A percentile compares a stretch with the other conserved stretches of the same genome.
phyloP scores from a whole-genome alignment of 2,329 filamentous ascomycete species.

The Monilinia fructigena region DNA sequence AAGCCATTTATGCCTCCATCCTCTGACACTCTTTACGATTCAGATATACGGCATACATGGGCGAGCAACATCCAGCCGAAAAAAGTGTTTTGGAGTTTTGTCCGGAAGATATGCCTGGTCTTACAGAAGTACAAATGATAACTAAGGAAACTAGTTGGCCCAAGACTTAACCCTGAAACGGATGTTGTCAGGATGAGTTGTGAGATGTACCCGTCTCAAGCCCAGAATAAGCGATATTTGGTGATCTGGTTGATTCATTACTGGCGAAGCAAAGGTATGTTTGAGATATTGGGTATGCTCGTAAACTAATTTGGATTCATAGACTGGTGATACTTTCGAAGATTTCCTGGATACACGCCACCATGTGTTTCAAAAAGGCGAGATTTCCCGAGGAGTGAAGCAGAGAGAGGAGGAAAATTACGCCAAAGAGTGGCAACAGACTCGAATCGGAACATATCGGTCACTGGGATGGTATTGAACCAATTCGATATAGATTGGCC shows the following conservation, averaged over 20 bases:
- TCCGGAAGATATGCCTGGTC: constrained; percentile 65
- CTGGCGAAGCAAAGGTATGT: constrained; percentile 69
- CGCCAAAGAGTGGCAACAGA: constrained; percentile 61
- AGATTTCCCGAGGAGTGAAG: constrained; percentile 75
- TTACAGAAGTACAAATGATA: constrained; percentile 69
- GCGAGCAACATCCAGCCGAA: constrained; percentile 86
- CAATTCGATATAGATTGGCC: constrained; percentile 46
- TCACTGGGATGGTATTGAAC: constrained; percentile 53
- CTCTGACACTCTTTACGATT: constrained; percentile 72
- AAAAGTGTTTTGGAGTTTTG: constrained; percentile 92
- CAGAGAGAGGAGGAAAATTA: no score
- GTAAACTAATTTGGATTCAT: constrained; percentile 33
- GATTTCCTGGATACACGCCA: constrained; percentile 94
- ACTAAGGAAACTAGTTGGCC: constrained; percentile 81
- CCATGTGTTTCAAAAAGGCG: constrained; percentile 66
- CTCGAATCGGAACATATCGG: constrained; percentile 53
- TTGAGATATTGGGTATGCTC: constrained; percentile 3
- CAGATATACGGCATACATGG: constrained; percentile 95
- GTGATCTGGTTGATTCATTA: constrained; percentile 71
- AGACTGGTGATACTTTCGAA: constrained; percentile 79
- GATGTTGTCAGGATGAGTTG: constrained; percentile 85
- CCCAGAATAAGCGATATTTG: constrained; percentile 97
- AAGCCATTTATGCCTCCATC: constrained; percentile 76
- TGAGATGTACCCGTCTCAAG: constrained; percentile 82
- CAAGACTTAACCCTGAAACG: constrained; percentile 82